Evolutionary conservation across 805 yeast genomes (phyloP).

Genomic region (Ogataea dorogensis): DNA sequence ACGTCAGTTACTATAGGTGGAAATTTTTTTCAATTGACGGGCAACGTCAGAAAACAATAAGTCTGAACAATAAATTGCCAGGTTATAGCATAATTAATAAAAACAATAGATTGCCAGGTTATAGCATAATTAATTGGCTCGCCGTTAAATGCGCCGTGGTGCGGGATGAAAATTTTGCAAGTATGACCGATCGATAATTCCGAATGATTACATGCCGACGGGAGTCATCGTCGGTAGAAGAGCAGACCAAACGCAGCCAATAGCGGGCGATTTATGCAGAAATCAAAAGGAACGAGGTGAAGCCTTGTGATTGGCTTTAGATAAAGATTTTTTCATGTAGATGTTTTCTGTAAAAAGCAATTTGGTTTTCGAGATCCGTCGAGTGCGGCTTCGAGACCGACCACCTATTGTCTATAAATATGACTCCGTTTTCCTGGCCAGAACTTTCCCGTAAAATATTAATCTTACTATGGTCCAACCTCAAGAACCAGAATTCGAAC

Average conservation of each 20-base stretch:
- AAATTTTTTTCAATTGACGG: constrained; percentile 1
- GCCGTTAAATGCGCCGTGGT: constrained; percentile 11
- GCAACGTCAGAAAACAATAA: too few species aligned
- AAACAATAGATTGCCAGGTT: not conserved
- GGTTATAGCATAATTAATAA: not conserved
- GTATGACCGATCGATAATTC: constrained; percentile 9
- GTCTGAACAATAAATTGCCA: too few species aligned
- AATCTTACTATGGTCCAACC: constrained; percentile 64
- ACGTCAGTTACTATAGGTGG: too few species aligned
- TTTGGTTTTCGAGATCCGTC: constrained; percentile 8
- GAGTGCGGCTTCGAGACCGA: constrained; percentile 12
- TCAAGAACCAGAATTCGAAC: constrained; percentile 97
- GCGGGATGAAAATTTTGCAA: not conserved
- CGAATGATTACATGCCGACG: too few species aligned
- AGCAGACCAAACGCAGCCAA: not conserved
- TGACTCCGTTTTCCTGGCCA: not conserved
- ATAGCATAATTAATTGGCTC: too few species aligned
- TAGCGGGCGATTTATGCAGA: constrained; percentile 1
- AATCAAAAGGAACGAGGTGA: constrained; percentile 6
- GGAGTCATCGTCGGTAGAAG: not conserved
- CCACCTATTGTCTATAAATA: constrained; percentile 6
- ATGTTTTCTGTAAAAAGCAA: constrained; percentile 1
- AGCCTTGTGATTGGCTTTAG: constrained; percentile 18
- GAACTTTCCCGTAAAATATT: constrained; percentile 1
- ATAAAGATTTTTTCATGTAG: constrained; percentile 10